These are phyloP conservation scores for Termitomyces sp. DNA, from an alignment of 768 basidiomycete species.

Conservation along the genomic window DNA sequence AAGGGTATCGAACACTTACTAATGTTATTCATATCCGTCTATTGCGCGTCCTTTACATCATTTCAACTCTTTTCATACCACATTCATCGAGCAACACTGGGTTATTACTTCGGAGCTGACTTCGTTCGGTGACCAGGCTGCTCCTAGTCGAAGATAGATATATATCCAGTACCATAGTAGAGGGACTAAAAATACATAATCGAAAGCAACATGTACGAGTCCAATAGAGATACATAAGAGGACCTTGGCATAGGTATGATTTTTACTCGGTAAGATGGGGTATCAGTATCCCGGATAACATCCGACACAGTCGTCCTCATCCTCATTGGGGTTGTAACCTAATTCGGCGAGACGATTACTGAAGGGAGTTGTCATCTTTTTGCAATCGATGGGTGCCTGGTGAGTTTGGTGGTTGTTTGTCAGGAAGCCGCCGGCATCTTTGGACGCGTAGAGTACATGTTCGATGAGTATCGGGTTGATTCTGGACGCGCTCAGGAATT, in stretches of 20 bases:
- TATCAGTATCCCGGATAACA: neutral
- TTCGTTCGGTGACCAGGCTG: neutral
- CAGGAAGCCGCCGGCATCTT: neutral
- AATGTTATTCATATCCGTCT: neutral
- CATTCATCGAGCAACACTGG: neutral
- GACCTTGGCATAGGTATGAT: neutral
- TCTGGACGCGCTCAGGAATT: neutral
- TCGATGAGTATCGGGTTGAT: conserved; percentile 15
- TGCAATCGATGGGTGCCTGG: conserved; percentile 3
- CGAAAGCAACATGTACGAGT: neutral
- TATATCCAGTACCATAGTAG: neutral
- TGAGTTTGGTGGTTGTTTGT: neutral
- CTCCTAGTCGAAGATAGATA: neutral
- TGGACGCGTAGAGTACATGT: conserved; percentile 9
- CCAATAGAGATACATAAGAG: neutral
- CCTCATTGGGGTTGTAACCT: conserved; percentile 15
- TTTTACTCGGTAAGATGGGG: neutral
- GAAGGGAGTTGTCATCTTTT: conserved; percentile 13
- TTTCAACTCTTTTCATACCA: neutral
- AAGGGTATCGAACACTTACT: neutral
- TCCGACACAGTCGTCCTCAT: conserved; percentile 10
- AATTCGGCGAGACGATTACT: conserved; percentile 10
- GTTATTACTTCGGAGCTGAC: neutral
- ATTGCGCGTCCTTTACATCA: neutral
- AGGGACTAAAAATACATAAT: conserved; percentile 1